phyloP scores from a whole-genome alignment of 2,329 filamentous ascomycete species.

The Chaetomium olivaceum region DNA sequence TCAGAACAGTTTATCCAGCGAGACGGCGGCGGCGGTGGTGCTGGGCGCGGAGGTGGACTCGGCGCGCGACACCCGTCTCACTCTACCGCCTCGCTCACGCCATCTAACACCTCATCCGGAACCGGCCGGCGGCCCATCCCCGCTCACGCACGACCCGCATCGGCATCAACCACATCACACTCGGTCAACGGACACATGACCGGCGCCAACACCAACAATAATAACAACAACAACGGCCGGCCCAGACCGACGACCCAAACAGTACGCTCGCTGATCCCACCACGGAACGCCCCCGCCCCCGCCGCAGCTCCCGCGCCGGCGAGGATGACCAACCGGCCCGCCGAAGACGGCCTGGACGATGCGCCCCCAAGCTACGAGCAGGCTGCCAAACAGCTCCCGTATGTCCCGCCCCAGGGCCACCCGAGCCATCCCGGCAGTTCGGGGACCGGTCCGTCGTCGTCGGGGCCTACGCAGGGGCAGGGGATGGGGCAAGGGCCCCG shows the following conservation, averaged over 20 bases:
- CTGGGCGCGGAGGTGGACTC: slow-evolving; percentile 17
- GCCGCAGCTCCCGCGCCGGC: slow-evolving; percentile 26
- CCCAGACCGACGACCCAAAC: slow-evolving; percentile 35
- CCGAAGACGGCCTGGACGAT: slow-evolving; percentile 48
- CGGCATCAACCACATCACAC: not conserved
- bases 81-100: slow-evolving; percentile 19
- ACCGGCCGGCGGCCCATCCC: not conserved
- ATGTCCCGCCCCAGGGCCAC: slow-evolving; percentile 54
- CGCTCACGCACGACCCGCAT: not conserved
- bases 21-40: slow-evolving; percentile 40
- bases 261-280: slow-evolving; percentile 51
- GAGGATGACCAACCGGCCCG: slow-evolving; percentile 38
- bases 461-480: slow-evolving; percentile 17
- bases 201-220: slow-evolving; percentile 1
- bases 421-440: slow-evolving; percentile 50
- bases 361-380: slow-evolving; percentile 61
- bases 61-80: not conserved
- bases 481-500: not conserved
- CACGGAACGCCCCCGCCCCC: slow-evolving; percentile 35
- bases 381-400: slow-evolving; percentile 53
- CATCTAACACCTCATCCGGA: not conserved
- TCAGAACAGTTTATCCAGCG: slow-evolving; percentile 71
- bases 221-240: not conserved
- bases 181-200: slow-evolving; percentile 5
- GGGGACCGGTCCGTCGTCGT: slow-evolving; percentile 9